Evolutionary conservation across 2,329 filamentous ascomycete species (phyloP).

Genomic region (Phialophora tarda): DNA sequence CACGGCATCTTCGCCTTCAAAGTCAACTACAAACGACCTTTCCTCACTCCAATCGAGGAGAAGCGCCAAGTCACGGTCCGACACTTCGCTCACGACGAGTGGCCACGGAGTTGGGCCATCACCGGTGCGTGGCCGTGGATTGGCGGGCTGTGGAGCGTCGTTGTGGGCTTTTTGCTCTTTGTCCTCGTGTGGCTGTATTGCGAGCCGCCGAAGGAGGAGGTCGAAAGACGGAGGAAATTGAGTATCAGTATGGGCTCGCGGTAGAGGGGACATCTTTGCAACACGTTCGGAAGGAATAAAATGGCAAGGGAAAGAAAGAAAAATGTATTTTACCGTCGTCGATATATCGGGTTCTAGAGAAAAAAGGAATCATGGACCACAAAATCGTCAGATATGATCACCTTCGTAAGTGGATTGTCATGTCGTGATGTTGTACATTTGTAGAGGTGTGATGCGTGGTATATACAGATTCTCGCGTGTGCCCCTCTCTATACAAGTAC

Average conservation of each 20-base stretch:
- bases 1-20: slow-evolving; percentile 99
- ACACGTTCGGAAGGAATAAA: background rate
- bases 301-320: background rate
- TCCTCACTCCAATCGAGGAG: slow-evolving; percentile 86
- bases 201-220: slow-evolving; percentile 54
- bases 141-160: slow-evolving; percentile 80
- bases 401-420: background rate
- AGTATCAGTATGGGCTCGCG: slow-evolving; percentile 26
- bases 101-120: slow-evolving; percentile 87
- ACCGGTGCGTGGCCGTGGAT: slow-evolving; percentile 95
- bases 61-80: slow-evolving; percentile 93
- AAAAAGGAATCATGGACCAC: background rate
- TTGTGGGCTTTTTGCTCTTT: slow-evolving; percentile 83
- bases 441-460: background rate
- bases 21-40: slow-evolving; percentile 95
- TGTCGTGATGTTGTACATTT: slow-evolving; percentile 1
- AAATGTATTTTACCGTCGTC: background rate
- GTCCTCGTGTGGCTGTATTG: slow-evolving; percentile 86
- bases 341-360: slow-evolving; percentile 1
- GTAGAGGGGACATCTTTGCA: slow-evolving; percentile 5
- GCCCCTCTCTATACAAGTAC: background rate
- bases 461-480: background rate
- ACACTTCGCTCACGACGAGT: slow-evolving; percentile 97
- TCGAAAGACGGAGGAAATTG: slow-evolving; percentile 30
- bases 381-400: background rate